These are phyloP conservation scores for Melanomma pulvis-pyrius DNA, from an alignment of 495 filamentous ascomycete genomes.

Conservation along the genomic window DNA sequence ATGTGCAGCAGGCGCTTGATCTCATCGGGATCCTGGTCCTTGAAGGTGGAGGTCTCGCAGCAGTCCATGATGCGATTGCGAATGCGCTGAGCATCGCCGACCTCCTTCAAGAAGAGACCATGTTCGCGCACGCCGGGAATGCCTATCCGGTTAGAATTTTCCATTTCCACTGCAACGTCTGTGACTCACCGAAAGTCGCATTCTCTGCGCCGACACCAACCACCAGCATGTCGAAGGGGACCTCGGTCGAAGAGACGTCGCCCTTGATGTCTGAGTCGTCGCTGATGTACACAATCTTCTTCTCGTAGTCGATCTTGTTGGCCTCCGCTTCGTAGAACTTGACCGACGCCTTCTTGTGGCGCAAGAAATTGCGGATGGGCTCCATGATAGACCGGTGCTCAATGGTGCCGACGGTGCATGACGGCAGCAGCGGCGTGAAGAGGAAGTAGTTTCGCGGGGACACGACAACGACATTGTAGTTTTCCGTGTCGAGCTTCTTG, in stretches of 20 bases:
- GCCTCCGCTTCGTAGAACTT: slow-evolving; percentile 98
- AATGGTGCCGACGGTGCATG: slow-evolving; percentile 94
- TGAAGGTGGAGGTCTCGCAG: slow-evolving; percentile 97
- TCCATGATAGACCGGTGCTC: slow-evolving; percentile 99
- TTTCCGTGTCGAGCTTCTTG: slow-evolving; percentile 96
- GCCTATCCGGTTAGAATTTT: slow-evolving; percentile 48
- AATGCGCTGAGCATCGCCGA: slow-evolving; percentile 90
- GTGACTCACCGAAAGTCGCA: slow-evolving; percentile 82
- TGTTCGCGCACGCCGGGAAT: slow-evolving; percentile 94
- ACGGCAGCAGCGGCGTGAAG: slow-evolving; percentile 95
- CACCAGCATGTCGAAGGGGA: slow-evolving; percentile 97
- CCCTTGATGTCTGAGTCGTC: slow-evolving; percentile 95
- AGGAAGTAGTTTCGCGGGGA: slow-evolving; percentile 99
- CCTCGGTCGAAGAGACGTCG: slow-evolving; percentile 76
- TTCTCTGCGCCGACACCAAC: slow-evolving; percentile 97
- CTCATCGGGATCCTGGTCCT: slow-evolving; percentile 90
- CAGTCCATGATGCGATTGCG: slow-evolving; percentile 99
- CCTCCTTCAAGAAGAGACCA: slow-evolving; percentile 98
- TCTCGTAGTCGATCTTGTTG: slow-evolving; percentile 92
- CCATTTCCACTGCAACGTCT: not conserved
- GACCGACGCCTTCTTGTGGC: slow-evolving; percentile 86
- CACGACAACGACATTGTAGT: slow-evolving; percentile 97
- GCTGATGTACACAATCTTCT: slow-evolving; percentile 82
- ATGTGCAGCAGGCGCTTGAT: slow-evolving; percentile 94
- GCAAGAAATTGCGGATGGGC: slow-evolving; percentile 89